Evolutionary conservation across 371 early-diverging fungal species (phyloP), one percentile per base, ranked within the genome.

Genomic region (Nematocida ironsii): DNA sequence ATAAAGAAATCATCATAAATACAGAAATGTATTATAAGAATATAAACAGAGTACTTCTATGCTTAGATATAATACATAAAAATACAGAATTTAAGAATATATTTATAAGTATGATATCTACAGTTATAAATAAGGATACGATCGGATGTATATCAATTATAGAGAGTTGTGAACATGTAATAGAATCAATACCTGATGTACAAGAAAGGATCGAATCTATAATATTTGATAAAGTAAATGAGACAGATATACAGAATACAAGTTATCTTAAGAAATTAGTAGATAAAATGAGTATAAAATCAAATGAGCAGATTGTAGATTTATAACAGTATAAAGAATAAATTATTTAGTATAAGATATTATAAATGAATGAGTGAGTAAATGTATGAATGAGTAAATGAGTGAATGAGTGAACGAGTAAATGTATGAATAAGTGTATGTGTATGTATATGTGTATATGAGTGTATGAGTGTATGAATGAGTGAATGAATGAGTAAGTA

Each of bases 11-110:
- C 25, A 69, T 78, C 9, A 5, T 16, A 0, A 78, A 78, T 56
- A 78, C 80, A 9, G 4, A 6, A 3, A 40, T 40, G 60, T 78
- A 78, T 70, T 78, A 78, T 61, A 78, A 71, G 47, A 78, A 68
- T 60, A 70, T 78, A 9, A 78, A 78, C 80, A 23, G 80, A 47
- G 42, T 78, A 5, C 69, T 78, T 11, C 80, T 78, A 5, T 78
- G 80, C 57, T 40, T 78, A 60, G 69, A 78, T 33, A 56, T 78
- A 42, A 47, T 78, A 9, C 3, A 55, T 5, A 5, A 68, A 11
- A 2, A 47, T 20, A 5, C 42, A 1, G 70, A 70, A 23, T 2
- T 71, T 33, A 67, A 69, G 33, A 71, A 69, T 13, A 11, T 4
- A 20, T 45, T 78, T 33, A 18, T 58, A 18, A 4, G 6, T 9